Evolutionary conservation across 2,329 filamentous ascomycete genomes (phyloP).

Genomic region (Fusarium lyarnte): DNA sequence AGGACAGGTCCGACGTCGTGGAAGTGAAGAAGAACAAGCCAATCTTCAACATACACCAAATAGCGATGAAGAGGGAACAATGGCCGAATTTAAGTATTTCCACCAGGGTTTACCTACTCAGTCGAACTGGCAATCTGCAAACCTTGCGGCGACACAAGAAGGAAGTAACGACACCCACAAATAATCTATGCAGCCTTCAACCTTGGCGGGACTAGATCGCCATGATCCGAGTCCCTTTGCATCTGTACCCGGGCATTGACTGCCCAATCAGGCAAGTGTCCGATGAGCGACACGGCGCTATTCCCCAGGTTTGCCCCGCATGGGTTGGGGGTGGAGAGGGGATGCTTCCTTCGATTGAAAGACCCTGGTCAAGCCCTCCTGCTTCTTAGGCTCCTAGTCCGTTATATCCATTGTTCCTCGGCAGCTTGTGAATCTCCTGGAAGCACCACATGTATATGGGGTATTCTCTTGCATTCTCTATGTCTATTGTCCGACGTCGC

Average conservation of each 20-base stretch:
- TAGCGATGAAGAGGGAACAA: constrained; percentile 20
- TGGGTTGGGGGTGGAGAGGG: constrained; percentile 22
- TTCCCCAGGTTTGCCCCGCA: constrained; percentile 46
- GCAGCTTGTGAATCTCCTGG: constrained; percentile 41
- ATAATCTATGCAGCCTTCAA: constrained; percentile 21
- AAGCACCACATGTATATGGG: constrained; percentile 25
- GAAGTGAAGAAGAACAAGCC: constrained; percentile 19
- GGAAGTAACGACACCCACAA: constrained; percentile 12
- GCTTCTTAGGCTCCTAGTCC: constrained; percentile 7
- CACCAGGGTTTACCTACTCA: constrained; percentile 4
- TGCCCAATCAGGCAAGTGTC: constrained; percentile 41
- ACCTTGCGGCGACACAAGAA: constrained; percentile 17
- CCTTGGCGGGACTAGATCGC: constrained; percentile 37
- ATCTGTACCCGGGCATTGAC: constrained; percentile 38
- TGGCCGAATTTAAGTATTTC: constrained; percentile 38
- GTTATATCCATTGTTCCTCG: constrained; percentile 34
- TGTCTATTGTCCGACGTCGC: constrained; percentile 25
- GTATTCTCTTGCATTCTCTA: background rate
- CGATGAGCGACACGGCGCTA: constrained; percentile 34
- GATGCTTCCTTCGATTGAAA: constrained; percentile 3
- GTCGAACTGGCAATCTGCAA: constrained; percentile 20
- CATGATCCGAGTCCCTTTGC: constrained; percentile 42
- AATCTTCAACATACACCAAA: constrained; percentile 21
- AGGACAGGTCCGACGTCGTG: constrained; percentile 7
- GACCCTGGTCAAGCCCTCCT: constrained; percentile 8